These are phyloP conservation scores for Pseudognaphalium luteoalbum DNA, from an alignment of 129 eudicot species.

Conservation along the genomic window DNA sequence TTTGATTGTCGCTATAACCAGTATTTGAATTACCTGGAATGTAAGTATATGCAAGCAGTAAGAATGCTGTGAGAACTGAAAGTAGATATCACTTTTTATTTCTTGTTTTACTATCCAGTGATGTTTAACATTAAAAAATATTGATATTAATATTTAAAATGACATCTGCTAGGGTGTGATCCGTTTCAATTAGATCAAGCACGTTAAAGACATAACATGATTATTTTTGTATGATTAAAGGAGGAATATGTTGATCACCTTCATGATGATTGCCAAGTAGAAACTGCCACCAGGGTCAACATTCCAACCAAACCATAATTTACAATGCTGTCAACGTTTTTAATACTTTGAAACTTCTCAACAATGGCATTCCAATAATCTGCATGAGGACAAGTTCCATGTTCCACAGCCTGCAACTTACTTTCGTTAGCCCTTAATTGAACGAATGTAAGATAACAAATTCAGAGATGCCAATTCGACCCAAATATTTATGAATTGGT, in stretches of 20 bases:
- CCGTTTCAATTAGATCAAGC: not conserved
- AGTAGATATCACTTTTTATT: too few relatives aligned
- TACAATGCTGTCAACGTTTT: slow-evolving; percentile 56
- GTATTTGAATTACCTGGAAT: not conserved
- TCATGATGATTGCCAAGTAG: slow-evolving; percentile 64
- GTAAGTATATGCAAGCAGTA: not conserved
- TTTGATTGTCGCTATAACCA: not conserved
- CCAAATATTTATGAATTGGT: not conserved
- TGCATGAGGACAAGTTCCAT: slow-evolving; percentile 64
- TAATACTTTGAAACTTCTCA: slow-evolving; percentile 47
- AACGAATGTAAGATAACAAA: not conserved
- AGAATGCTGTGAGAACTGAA: too few relatives aligned
- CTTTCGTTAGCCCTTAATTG: slow-evolving; percentile 5
- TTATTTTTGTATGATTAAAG: not conserved
- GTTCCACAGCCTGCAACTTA: slow-evolving; percentile 46
- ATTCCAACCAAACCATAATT: slow-evolving; percentile 68
- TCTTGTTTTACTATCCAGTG: too few relatives aligned
- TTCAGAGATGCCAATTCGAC: not conserved
- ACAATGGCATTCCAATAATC: slow-evolving; percentile 41
- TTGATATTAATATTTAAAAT: not conserved
- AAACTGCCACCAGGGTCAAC: slow-evolving; percentile 57
- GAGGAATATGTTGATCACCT: slow-evolving; percentile 40
- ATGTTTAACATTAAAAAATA: not conserved
- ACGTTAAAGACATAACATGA: slow-evolving; percentile 1
- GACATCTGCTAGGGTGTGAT: not conserved